Evolutionary conservation across 768 basidiomycete genomes (phyloP), one percentile per base, ranked within the genome.

Genomic region (Suillus americanus): DNA sequence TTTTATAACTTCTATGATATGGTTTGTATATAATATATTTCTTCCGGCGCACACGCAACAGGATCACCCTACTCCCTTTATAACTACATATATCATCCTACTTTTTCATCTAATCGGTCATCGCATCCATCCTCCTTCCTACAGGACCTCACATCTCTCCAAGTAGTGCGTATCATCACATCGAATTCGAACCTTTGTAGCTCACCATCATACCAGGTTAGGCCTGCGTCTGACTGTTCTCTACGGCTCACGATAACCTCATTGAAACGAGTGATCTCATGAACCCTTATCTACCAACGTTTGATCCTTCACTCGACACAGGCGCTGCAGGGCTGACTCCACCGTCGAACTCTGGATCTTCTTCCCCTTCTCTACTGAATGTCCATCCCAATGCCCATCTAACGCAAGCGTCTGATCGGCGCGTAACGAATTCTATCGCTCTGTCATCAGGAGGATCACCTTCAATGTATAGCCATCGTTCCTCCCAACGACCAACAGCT

Each of bases 41-140:
- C 57, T 59, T 59, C 57, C 57, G 40, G 57, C 0, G 40, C 25
- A 59, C 23, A 59, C 57, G 57, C 57, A 59, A 59, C 20, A 20
- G 25, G 38, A 28, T 35, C 33, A 33, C 16, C 57, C 25, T 40
- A 18, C 57, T 41, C 41, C 57, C 57, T 41, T 59, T 59, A 28
- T 41, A 59, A 59, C 40, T 59, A 25, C n/a, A 46, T 38, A 57
- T 40, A 56, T 3, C 30, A 40, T 18, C 23, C 10, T 23, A 28
- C 56, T 28, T 25, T 25, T 41, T 28, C 57, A 59, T 59, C 57
- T 59, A 59, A 59, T 41, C 40, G 18, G 56, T 40, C 38, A 57
- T 40, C 57, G 18, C 57, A 43, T 57, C 25, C 23, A 38, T 57
- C 16, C 10, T 23, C 1, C 38, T 28, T 28, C n/a, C 10, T 41